Evolutionary conservation across 2,329 filamentous ascomycete genomes (phyloP).

Genomic region (Colletotrichum somersetense): DNA sequence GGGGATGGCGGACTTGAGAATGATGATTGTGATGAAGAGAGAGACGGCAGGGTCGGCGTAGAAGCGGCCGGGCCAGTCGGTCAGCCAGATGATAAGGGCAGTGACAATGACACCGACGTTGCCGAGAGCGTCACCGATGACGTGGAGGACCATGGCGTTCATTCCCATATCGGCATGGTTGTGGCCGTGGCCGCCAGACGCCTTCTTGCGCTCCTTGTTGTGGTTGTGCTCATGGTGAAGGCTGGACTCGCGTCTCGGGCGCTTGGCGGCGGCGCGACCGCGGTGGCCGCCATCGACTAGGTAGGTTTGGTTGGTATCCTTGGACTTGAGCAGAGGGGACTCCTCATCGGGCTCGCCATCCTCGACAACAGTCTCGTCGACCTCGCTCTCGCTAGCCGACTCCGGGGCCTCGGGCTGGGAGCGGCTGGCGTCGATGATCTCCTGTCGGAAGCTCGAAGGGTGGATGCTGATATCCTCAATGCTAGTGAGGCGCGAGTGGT

Average conservation of each 20-base stretch:
- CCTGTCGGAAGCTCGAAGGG: conserved; percentile 89
- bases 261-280: conserved; percentile 43
- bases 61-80: conserved; percentile 81
- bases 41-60: conserved; percentile 95
- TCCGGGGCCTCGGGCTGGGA: conserved; percentile 61
- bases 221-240: conserved; percentile 83
- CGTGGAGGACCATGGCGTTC: conserved; percentile 83
- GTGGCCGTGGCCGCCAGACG: conserved; percentile 77
- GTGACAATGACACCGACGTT: conserved; percentile 89
- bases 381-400: conserved; percentile 65
- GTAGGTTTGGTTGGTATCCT: conserved; percentile 46
- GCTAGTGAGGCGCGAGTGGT: conserved; percentile 72
- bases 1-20: conserved; percentile 80
- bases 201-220: conserved; percentile 74
- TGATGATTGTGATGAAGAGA: conserved; percentile 89
- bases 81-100: conserved; percentile 92
- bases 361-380: conserved; percentile 60
- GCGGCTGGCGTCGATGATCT: conserved; percentile 88
- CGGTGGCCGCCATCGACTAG: conserved; percentile 42
- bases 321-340: conserved; percentile 61
- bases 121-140: conserved; percentile 85
- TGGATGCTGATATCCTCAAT: conserved; percentile 85
- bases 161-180: conserved; percentile 94
- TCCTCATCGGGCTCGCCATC: conserved; percentile 59
- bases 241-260: conserved; percentile 62